Evolutionary conservation across 305 asterid species (phyloP).

Genomic region (Andrographis paniculata): DNA sequence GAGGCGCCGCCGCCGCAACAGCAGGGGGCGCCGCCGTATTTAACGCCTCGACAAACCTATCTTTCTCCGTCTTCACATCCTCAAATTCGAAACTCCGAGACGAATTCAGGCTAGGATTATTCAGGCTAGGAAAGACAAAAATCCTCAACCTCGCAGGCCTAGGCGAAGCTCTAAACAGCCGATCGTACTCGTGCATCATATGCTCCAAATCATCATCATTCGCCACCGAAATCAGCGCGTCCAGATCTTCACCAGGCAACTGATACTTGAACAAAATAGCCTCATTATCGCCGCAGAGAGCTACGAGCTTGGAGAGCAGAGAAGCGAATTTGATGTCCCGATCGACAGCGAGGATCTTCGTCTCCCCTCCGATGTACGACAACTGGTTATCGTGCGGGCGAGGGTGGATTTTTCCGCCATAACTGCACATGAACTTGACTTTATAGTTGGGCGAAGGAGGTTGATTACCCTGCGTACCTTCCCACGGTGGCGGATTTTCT

Average conservation of each 20-base stretch:
- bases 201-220: slow-evolving; percentile 86
- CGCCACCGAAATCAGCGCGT: slow-evolving; percentile 71
- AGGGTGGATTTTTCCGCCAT: slow-evolving; percentile 82
- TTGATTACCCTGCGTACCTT: slow-evolving; percentile 25
- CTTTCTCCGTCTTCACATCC: slow-evolving; percentile 62
- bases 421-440: slow-evolving; percentile 80
- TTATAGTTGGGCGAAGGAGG: slow-evolving; percentile 27
- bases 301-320: slow-evolving; percentile 38
- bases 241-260: slow-evolving; percentile 31
- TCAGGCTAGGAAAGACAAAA: slow-evolving; percentile 45
- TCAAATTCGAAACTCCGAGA: slow-evolving; percentile 59
- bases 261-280: slow-evolving; percentile 70
- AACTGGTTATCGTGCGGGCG: slow-evolving; percentile 75
- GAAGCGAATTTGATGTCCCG: slow-evolving; percentile 36
- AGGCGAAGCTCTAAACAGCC: slow-evolving; percentile 47
- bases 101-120: slow-evolving; percentile 21
- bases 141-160: slow-evolving; percentile 74
- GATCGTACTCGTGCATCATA: slow-evolving; percentile 82
- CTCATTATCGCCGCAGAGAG: slow-evolving; percentile 48
- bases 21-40: slow-evolving; percentile 48
- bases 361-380: slow-evolving; percentile 75
- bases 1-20: slow-evolving; percentile 4
- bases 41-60: slow-evolving; percentile 74
- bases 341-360: slow-evolving; percentile 74
- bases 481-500: slow-evolving; percentile 75